phyloP scores from a whole-genome alignment of 1,284 basidiomycete genomes.

The Cutaneotrichosporon curvatum region DNA sequence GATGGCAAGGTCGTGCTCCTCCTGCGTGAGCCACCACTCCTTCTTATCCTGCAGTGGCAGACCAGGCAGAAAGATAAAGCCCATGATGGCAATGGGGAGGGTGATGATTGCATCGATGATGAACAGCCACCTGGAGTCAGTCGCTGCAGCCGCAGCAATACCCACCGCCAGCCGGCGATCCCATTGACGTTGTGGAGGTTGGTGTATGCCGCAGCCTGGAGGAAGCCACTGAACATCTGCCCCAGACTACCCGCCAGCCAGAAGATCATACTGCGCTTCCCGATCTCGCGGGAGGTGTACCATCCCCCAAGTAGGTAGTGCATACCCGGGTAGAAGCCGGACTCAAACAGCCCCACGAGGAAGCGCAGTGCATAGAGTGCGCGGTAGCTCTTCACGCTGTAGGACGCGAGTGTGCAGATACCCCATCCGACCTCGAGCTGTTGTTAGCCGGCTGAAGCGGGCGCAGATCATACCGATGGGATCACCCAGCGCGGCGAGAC shows the following conservation, averaged over 20 bases:
- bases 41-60: constrained; percentile 27
- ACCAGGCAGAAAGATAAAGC: constrained; percentile 33
- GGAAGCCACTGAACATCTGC: constrained; percentile 33
- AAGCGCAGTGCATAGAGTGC: constrained; percentile 29
- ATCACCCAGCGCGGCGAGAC: constrained; percentile 36
- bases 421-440: constrained; percentile 37
- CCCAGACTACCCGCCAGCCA: constrained; percentile 32
- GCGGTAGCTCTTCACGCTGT: constrained; percentile 22
- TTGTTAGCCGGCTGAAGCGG: no score
- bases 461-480: constrained; percentile 11
- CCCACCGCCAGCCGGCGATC: constrained; percentile 31
- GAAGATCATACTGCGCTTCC: constrained; percentile 38
- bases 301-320: constrained; percentile 34
- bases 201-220: constrained; percentile 38
- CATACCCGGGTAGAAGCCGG: constrained; percentile 35
- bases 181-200: constrained; percentile 33
- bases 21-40: constrained; percentile 24
- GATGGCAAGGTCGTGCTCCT: constrained; percentile 27
- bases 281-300: constrained; percentile 38
- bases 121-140: constrained; percentile 8
- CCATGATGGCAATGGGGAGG: constrained; percentile 35
- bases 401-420: constrained; percentile 29
- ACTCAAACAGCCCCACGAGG: constrained; percentile 32
- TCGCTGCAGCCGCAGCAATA: not conserved
- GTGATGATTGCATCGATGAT: constrained; percentile 34